A percentile compares a stretch with the other conserved stretches of the same genome.
These are phyloP conservation scores for Aspergillus sclerotioniger DNA, from an alignment of 495 filamentous ascomycete species.

Conservation along the genomic window DNA sequence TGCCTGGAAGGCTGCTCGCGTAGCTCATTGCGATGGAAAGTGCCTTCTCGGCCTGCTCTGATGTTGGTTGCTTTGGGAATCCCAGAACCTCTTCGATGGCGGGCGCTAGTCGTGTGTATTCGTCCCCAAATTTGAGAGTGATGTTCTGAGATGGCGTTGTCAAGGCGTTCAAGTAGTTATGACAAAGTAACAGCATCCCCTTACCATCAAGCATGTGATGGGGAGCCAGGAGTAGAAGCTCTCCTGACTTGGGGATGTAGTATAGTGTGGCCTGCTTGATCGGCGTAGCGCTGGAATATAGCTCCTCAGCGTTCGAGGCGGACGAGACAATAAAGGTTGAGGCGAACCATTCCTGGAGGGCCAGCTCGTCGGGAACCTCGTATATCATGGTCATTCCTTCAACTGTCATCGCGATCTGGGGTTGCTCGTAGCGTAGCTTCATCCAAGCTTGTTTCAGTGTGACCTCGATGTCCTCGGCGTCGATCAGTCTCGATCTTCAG, in stretches of 20 bases:
- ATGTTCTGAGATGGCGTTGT: background rate
- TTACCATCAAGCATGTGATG: slow-evolving; percentile 6
- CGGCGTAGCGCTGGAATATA: slow-evolving; percentile 13
- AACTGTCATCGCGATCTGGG: slow-evolving; percentile 20
- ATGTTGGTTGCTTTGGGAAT: background rate
- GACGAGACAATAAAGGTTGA: slow-evolving; percentile 26
- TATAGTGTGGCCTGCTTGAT: slow-evolving; percentile 25
- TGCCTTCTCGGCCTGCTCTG: background rate
- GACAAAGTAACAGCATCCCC: background rate
- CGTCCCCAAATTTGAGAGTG: background rate
- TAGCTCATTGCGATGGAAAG: background rate
- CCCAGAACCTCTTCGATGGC: slow-evolving; percentile 5
- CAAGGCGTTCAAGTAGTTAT: background rate
- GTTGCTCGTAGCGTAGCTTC: slow-evolving; percentile 27
- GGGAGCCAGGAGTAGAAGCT: slow-evolving; percentile 16
- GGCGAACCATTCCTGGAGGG: slow-evolving; percentile 21
- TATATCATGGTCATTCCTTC: slow-evolving; percentile 25
- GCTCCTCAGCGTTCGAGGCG: slow-evolving; percentile 18
- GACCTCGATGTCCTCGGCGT: slow-evolving; percentile 9
- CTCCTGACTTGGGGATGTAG: slow-evolving; percentile 24
- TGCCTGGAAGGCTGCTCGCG: background rate
- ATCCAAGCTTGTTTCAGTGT: slow-evolving; percentile 26
- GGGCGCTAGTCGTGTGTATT: background rate
- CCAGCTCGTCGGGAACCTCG: slow-evolving; percentile 21
- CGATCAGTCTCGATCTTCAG: slow-evolving; percentile 20